Percentiles rank a stretch among this genome's conserved stretches.
phyloP scores from a whole-genome alignment of 768 basidiomycete species.

The Russula lepida region DNA sequence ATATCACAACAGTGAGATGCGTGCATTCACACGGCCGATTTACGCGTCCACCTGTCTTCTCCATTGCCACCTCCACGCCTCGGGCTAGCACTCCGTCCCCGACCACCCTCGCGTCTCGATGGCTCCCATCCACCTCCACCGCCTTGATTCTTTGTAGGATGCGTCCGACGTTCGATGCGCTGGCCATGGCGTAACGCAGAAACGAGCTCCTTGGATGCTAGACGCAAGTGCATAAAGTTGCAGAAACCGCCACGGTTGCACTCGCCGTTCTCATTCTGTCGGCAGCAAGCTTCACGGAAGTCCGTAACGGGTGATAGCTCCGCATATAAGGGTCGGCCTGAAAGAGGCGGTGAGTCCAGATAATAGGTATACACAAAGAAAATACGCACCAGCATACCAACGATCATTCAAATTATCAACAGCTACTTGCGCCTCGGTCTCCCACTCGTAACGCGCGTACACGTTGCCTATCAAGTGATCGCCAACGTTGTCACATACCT shows the following conservation, averaged over 20 bases:
- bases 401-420: conserved; percentile 91
- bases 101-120: conserved; percentile 52
- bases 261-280: conserved; percentile 97
- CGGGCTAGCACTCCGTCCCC: conserved; percentile 70
- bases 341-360: background rate
- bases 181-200: conserved; percentile 74
- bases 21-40: conserved; percentile 20
- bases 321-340: conserved; percentile 91
- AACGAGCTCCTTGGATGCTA: conserved; percentile 79
- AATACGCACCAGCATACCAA: conserved; percentile 87
- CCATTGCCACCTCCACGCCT: conserved; percentile 54
- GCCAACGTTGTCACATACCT: conserved; percentile 99
- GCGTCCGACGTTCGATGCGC: conserved; percentile 67
- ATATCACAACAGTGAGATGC: background rate
- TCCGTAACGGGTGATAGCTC: conserved; percentile 98
- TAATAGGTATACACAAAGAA: background rate
- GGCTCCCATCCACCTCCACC: conserved; percentile 86
- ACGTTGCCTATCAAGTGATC: conserved; percentile 97
- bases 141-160: conserved; percentile 53
- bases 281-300: conserved; percentile 97
- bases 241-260: conserved; percentile 98
- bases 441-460: conserved; percentile 97
- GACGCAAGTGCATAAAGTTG: conserved; percentile 96
- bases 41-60: conserved; percentile 53
- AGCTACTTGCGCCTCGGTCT: conserved; percentile 90